Evolutionary conservation across 345 rosid species (phyloP).

Genomic region (Eucalyptus regnans): DNA sequence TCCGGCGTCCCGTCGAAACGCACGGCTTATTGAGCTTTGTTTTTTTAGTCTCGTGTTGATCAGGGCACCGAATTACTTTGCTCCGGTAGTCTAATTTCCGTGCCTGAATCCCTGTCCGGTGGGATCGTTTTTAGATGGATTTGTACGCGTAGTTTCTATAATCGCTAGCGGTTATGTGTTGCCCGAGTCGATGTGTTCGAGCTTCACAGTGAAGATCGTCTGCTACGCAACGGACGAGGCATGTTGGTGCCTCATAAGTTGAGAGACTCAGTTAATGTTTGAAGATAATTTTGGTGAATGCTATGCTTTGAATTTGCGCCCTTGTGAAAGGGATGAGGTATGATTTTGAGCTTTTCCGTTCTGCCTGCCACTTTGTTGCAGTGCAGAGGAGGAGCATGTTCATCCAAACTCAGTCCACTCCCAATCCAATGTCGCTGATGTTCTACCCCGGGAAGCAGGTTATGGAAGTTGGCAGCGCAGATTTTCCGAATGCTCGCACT

Average conservation of each 20-base stretch:
- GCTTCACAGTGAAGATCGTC: background rate
- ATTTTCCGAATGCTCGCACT: conserved; percentile 79
- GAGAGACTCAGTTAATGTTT: background rate
- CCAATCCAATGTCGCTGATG: conserved; percentile 95
- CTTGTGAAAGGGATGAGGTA: background rate
- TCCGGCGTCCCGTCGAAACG: background rate
- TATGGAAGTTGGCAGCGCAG: conserved; percentile 89
- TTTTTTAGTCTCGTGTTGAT: background rate
- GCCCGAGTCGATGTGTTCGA: background rate
- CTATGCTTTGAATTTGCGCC: background rate
- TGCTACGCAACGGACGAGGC: accelerated
- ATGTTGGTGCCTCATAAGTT: background rate
- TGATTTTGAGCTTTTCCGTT: background rate
- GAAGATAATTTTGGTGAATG: background rate
- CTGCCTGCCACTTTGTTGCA: conserved; percentile 1
- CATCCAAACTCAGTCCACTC: conserved; percentile 85
- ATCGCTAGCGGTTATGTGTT: background rate
- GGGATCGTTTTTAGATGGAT: background rate
- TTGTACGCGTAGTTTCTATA: background rate
- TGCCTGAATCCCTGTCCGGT: background rate
- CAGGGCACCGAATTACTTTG: background rate
- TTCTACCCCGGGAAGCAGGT: conserved; percentile 86
- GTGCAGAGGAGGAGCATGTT: conserved; percentile 93
- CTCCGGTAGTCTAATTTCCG: background rate
- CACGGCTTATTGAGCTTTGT: background rate